Evolutionary conservation across 306 rosid genomes (phyloP).

Genomic region (Prunus armeniaca): DNA sequence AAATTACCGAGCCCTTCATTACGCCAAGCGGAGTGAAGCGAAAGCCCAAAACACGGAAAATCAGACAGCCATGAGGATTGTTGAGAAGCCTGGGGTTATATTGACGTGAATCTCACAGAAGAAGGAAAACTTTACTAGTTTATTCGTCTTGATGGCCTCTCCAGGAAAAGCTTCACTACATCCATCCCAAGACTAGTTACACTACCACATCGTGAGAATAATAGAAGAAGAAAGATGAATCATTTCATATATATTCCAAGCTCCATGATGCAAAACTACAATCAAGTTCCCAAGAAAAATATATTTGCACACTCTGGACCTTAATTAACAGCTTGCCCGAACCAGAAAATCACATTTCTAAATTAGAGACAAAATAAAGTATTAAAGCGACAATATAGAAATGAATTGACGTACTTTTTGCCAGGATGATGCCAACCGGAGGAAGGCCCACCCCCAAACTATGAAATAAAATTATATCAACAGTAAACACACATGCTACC

Average conservation of each 20-base stretch:
- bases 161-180: constrained; percentile 98
- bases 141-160: constrained; percentile 84
- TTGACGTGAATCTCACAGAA: constrained; percentile 49
- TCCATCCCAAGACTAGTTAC: constrained; percentile 95
- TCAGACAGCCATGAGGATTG: constrained; percentile 13
- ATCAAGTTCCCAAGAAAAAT: background rate
- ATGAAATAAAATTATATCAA: background rate
- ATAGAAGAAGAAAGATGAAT: background rate
- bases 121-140: constrained; percentile 88
- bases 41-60: constrained; percentile 37
- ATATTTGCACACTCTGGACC: background rate
- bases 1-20: constrained; percentile 48
- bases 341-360: background rate
- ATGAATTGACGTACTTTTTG: no score
- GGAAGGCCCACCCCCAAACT: no score
- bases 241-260: background rate
- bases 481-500: constrained; percentile 44
- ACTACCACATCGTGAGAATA: constrained; percentile 47
- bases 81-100: constrained; percentile 24
- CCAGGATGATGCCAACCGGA: no score
- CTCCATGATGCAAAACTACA: background rate
- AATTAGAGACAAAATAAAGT: background rate
- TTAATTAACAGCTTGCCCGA: constrained; percentile 5
- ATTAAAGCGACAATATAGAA: no score
- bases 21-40: constrained; percentile 28